These are phyloP conservation scores for Suillus subalutaceus DNA, from an alignment of 768 basidiomycete genomes.

Conservation along the genomic window DNA sequence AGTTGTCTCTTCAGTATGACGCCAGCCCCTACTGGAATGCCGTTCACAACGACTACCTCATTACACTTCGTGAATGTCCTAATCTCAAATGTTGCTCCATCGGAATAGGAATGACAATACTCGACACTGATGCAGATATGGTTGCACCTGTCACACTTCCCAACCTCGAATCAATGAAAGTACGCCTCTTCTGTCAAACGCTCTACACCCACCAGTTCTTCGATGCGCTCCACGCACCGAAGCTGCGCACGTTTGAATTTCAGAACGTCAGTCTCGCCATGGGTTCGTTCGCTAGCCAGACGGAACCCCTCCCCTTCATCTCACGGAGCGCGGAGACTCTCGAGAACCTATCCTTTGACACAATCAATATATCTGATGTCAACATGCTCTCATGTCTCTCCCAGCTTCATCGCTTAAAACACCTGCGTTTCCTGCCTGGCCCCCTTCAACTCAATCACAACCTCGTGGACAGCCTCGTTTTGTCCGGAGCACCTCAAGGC, in stretches of 20 bases:
- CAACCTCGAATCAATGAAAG: slow-evolving; percentile 31
- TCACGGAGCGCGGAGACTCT: slow-evolving; percentile 30
- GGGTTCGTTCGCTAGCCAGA: slow-evolving; percentile 27
- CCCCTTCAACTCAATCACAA: slow-evolving; percentile 35
- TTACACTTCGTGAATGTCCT: slow-evolving; percentile 25
- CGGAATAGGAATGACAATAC: slow-evolving; percentile 26
- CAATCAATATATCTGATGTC: slow-evolving; percentile 26
- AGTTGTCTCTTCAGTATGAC: slow-evolving; percentile 31
- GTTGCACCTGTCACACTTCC: slow-evolving; percentile 28
- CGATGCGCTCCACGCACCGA: slow-evolving; percentile 28
- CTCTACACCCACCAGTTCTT: slow-evolving; percentile 28
- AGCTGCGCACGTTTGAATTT: slow-evolving; percentile 28
- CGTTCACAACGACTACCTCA: slow-evolving; percentile 31
- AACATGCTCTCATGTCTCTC: slow-evolving; percentile 24
- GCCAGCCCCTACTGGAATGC: slow-evolving; percentile 33
- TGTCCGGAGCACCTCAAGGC: background rate
- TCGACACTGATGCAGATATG: slow-evolving; percentile 17
- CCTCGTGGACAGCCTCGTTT: slow-evolving; percentile 26
- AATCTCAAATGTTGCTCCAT: slow-evolving; percentile 31
- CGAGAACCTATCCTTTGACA: slow-evolving; percentile 26
- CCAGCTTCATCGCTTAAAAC: slow-evolving; percentile 22
- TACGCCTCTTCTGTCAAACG: slow-evolving; percentile 30
- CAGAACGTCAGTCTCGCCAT: slow-evolving; percentile 32
- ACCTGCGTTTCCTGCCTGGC: slow-evolving; percentile 27
- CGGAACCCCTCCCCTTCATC: slow-evolving; percentile 31